phyloP scores from a whole-genome alignment of 179 eudicot genomes.

The Nepenthes alata region DNA sequence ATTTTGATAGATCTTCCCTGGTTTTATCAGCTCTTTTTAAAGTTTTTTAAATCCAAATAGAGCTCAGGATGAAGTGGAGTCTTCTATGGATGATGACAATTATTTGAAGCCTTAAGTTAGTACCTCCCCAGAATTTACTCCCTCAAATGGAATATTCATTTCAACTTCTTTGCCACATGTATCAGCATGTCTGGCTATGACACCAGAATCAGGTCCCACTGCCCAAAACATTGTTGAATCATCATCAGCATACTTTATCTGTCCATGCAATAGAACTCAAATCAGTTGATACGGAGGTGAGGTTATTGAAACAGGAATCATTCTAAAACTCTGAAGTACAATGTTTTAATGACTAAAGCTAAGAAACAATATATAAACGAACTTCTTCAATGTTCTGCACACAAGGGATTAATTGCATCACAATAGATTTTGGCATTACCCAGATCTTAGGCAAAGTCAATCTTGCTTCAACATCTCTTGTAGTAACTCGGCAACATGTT shows the following conservation, averaged over 20 bases:
- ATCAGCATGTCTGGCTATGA: conserved; percentile 58
- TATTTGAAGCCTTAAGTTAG: neutral
- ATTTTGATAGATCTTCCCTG: too few relatives aligned
- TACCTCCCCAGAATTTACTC: conserved; percentile 62
- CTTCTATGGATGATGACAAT: neutral
- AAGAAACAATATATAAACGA: neutral
- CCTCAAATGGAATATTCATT: conserved; percentile 84
- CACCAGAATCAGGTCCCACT: conserved; percentile 56
- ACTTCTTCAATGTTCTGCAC: too few relatives aligned
- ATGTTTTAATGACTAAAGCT: neutral
- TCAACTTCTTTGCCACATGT: conserved; percentile 68
- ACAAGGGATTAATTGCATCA: too few relatives aligned
- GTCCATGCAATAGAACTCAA: conserved; percentile 9
- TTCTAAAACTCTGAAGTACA: neutral
- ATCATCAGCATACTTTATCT: conserved; percentile 67
- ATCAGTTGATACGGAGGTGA: neutral
- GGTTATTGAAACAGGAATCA: neutral
- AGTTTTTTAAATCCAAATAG: too few relatives aligned
- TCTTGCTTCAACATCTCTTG: too few relatives aligned
- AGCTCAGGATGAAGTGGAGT: neutral
- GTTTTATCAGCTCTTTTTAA: too few relatives aligned
- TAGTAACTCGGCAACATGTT: too few relatives aligned
- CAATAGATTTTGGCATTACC: too few relatives aligned
- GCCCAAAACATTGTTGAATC: conserved; percentile 94
- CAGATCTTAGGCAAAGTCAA: too few relatives aligned